Conservation (phyloP, 164 flowering plant species). For the Hamamelis virginiana region DNA sequence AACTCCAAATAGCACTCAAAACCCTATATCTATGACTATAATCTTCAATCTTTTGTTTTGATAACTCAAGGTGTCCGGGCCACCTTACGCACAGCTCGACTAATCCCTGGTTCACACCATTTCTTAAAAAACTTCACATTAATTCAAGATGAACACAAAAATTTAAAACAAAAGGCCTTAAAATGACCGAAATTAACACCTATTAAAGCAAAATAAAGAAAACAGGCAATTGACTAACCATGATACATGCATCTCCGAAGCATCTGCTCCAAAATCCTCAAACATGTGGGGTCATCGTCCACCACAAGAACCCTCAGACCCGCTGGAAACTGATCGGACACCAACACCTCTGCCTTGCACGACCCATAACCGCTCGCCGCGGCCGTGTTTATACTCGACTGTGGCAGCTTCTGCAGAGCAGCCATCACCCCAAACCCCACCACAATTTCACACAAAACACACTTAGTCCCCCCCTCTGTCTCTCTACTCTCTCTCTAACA, state of each 20-base stretch:
- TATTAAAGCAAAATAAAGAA: background rate
- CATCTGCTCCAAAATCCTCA: constrained; percentile 71
- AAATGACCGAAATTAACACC: background rate
- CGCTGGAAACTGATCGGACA: constrained; percentile 59
- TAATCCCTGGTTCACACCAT: too few relatives aligned
- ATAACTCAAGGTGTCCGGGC: too few relatives aligned
- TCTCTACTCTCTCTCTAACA: constrained; percentile 1
- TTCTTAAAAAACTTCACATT: too few relatives aligned
- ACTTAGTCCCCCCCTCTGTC: background rate
- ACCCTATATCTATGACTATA: too few relatives aligned
- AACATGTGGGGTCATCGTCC: constrained; percentile 68
- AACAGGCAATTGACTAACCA: constrained; percentile 35
- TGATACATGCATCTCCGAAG: constrained; percentile 62
- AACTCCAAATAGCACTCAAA: background rate
- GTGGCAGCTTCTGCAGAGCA: constrained; percentile 34
- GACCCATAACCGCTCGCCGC: constrained; percentile 28
- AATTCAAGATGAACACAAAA: too few relatives aligned
- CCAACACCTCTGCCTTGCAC: constrained; percentile 24
- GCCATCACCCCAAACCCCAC: constrained; percentile 31
- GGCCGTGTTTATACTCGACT: constrained; percentile 22
- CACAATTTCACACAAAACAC: background rate
- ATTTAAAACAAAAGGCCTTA: background rate
- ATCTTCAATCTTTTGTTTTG: too few relatives aligned
- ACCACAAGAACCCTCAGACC: constrained; percentile 86
- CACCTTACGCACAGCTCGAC: too few relatives aligned